Percentiles rank a stretch among this genome's conserved stretches.
Evolutionary conservation across 345 rosid species (phyloP).

Genomic region (Cardamine resedifolia): DNA sequence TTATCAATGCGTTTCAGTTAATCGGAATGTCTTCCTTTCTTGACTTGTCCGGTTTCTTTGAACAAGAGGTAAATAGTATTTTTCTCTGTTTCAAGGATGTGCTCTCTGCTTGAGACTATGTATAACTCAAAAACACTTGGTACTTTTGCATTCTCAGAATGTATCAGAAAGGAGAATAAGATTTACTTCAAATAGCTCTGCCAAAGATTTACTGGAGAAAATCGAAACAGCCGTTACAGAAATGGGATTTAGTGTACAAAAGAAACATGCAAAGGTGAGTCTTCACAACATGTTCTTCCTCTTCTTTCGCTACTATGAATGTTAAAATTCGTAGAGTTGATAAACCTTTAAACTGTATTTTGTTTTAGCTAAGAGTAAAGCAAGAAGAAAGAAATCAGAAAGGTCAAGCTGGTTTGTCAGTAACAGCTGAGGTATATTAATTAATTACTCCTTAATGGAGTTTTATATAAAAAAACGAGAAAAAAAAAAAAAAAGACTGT

Average conservation of each 20-base stretch:
- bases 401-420: conserved; percentile 54
- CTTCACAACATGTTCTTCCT: conserved; percentile 13
- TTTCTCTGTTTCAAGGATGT: conserved; percentile 10
- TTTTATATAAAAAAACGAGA: no score
- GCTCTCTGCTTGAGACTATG: conserved; percentile 15
- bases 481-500: no score
- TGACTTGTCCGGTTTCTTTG: conserved; percentile 92
- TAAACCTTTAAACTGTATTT: neutral
- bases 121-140: neutral
- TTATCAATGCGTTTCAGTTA: conserved; percentile 85
- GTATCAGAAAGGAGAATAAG: conserved; percentile 90
- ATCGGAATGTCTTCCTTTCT: conserved; percentile 97
- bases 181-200: conserved; percentile 76
- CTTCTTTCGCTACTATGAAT: neutral
- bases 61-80: conserved; percentile 62
- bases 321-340: neutral
- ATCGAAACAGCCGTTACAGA: conserved; percentile 61
- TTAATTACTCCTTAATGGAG: no score
- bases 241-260: conserved; percentile 89
- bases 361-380: conserved; percentile 63
- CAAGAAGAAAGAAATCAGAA: conserved; percentile 56
- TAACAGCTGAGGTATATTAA: conserved; percentile 74
- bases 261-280: conserved; percentile 75
- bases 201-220: conserved; percentile 71
- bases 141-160: conserved; percentile 45